phyloP scores from a whole-genome alignment of 2,329 filamentous ascomycete species.

The Chrysosporium keratinophilum region DNA sequence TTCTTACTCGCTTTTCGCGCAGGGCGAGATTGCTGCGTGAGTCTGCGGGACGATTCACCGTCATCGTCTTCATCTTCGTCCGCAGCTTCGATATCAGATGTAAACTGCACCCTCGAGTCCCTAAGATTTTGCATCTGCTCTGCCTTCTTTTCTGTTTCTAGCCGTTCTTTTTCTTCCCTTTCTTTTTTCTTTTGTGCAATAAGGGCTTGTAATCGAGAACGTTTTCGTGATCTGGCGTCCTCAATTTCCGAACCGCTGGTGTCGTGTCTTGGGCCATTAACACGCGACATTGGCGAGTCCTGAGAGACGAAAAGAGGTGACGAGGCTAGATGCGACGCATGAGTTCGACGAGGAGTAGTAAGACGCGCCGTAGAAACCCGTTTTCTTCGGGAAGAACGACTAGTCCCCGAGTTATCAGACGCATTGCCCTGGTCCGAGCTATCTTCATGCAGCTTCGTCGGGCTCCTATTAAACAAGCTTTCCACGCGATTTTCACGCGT shows the following conservation, averaged over 20 bases:
- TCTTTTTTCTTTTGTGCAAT: conserved; percentile 65
- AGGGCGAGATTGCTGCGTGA: conserved; percentile 61
- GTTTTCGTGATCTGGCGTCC: conserved; percentile 32
- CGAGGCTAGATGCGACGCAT: conserved; percentile 22
- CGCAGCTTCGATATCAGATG: conserved; percentile 31
- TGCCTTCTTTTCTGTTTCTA: conserved; percentile 34
- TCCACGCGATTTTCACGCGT: neutral
- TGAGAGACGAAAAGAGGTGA: conserved; percentile 38
- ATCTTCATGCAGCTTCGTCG: neutral
- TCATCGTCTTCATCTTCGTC: conserved; percentile 45
- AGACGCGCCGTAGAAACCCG: neutral
- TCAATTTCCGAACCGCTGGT: conserved; percentile 9
- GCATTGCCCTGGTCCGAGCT: neutral
- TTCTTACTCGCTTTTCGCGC: conserved; percentile 82
- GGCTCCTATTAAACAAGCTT: neutral
- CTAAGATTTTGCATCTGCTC: conserved; percentile 25
- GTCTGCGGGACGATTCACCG: conserved; percentile 53
- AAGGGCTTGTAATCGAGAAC: conserved; percentile 57
- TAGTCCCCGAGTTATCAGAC: conserved; percentile 19
- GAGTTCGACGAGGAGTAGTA: neutral
- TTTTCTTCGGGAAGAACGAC: conserved; percentile 22
- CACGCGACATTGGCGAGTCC: conserved; percentile 6
- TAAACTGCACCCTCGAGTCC: conserved; percentile 21
- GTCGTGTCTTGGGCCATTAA: neutral
- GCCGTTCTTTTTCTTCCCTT: conserved; percentile 55